phyloP scores from a whole-genome alignment of 169 alveolate genomes.

The Amoebophrya sp. region DNA sequence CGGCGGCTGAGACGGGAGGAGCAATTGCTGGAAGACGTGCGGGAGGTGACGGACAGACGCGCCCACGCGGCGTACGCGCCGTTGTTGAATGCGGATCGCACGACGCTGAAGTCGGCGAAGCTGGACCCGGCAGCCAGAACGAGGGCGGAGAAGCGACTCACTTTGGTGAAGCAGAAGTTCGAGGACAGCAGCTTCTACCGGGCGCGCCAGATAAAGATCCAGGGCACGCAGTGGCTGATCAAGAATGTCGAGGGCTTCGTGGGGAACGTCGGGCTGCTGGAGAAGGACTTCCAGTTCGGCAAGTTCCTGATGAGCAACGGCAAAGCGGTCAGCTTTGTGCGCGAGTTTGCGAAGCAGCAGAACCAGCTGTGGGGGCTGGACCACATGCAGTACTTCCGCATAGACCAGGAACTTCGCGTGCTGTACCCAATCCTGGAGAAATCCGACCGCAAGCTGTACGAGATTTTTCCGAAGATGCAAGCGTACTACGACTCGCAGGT shows the following conservation, averaged over 20 bases:
- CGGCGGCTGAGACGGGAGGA: not conserved
- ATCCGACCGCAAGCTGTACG: not conserved
- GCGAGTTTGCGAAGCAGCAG: not conserved
- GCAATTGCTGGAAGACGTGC: not conserved
- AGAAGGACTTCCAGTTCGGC: not conserved
- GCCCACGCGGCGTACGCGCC: not conserved
- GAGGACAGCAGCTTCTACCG: not conserved
- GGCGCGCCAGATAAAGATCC: not conserved
- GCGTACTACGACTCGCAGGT: not conserved
- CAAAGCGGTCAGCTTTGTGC: not conserved
- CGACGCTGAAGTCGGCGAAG: not conserved
- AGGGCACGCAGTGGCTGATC: not conserved
- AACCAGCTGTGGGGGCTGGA: not conserved
- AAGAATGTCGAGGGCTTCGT: not conserved
- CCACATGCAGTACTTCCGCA: not conserved
- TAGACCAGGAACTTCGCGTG: not conserved
- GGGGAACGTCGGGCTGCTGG: not conserved
- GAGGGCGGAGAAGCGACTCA: not conserved
- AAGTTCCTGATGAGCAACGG: not conserved
- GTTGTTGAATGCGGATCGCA: not conserved
- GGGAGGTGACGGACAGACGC: not conserved
- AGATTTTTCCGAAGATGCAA: not conserved
- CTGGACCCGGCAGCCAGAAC: not conserved
- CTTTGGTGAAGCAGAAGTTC: not conserved
- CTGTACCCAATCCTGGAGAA: not conserved